Conservation (phyloP, 768 basidiomycete species). For the Boletus rufocinnamomeus region DNA sequence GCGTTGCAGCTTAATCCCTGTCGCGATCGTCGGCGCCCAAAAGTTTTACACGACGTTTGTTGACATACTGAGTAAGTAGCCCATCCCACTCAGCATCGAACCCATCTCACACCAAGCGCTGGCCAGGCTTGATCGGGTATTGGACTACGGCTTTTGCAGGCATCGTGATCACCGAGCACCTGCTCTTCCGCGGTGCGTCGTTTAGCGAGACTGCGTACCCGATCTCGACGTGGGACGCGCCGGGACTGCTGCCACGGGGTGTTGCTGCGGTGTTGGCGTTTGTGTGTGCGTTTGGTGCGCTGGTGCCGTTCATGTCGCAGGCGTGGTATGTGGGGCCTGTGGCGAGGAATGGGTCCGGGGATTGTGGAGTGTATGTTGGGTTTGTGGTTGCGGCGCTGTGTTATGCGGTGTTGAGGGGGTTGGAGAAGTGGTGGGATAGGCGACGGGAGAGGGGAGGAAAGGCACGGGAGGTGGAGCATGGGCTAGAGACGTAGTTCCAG, state of each 20-base stretch:
- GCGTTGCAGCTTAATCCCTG: slow-evolving; percentile 42
- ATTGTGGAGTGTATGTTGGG: no score
- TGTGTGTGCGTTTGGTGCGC: no score
- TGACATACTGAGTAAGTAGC: slow-evolving; percentile 39
- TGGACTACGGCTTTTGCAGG: slow-evolving; percentile 41
- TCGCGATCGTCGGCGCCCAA: slow-evolving; percentile 48
- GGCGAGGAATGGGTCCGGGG: no score
- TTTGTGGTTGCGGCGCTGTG: no score
- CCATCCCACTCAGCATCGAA: not conserved
- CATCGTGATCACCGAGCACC: slow-evolving; percentile 46
- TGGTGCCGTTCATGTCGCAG: no score
- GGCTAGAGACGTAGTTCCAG: no score
- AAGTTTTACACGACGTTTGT: slow-evolving; percentile 48
- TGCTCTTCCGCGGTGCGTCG: slow-evolving; percentile 41
- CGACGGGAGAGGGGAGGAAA: no score
- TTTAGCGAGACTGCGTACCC: slow-evolving; percentile 40
- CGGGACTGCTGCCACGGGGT: slow-evolving; percentile 41
- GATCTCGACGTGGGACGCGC: slow-evolving; percentile 38
- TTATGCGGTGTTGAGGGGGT: no score
- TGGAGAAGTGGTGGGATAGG: no score
- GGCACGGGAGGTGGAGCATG: no score
- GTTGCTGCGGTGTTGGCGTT: no score
- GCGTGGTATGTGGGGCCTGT: slow-evolving; percentile 55
- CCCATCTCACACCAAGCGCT: slow-evolving; percentile 19
- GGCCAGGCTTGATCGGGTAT: slow-evolving; percentile 46